Evolutionary conservation across 352 stramenopile species (phyloP).

Genomic region (Phytophthora idaei): DNA sequence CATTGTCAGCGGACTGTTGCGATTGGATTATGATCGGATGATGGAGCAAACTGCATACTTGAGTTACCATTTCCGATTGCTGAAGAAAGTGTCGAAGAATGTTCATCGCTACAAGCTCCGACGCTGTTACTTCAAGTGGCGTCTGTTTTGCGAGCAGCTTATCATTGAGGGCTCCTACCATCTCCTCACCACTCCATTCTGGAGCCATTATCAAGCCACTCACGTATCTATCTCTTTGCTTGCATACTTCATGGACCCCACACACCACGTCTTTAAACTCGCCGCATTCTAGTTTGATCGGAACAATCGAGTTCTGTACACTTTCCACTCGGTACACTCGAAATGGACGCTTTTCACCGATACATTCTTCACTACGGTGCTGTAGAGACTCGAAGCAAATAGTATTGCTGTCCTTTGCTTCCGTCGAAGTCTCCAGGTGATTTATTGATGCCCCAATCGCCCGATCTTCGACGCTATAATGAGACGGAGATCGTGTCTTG

Average conservation of each 20-base stretch:
- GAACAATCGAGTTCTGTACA: slow-evolving; percentile 12
- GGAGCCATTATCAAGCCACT: too few species aligned
- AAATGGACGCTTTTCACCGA: slow-evolving; percentile 1
- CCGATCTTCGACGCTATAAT: slow-evolving; percentile 17
- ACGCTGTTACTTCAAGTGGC: slow-evolving; percentile 5
- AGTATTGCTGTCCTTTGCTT: background rate
- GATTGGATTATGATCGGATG: slow-evolving; percentile 23
- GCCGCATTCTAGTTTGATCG: slow-evolving; percentile 17
- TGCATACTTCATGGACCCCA: too few species aligned
- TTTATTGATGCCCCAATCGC: slow-evolving; percentile 15
- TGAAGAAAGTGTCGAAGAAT: slow-evolving; percentile 31
- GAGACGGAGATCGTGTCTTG: background rate
- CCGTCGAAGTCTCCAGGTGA: slow-evolving; percentile 7
- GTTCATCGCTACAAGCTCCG: slow-evolving; percentile 26
- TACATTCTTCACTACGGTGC: background rate
- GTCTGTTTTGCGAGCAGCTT: slow-evolving; percentile 15
- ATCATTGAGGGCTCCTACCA: background rate
- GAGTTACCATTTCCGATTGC: slow-evolving; percentile 25
- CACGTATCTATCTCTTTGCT: too few species aligned
- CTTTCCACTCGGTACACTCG: slow-evolving; percentile 32
- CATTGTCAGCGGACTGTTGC: slow-evolving; percentile 7
- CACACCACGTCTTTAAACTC: background rate
- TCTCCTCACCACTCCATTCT: too few species aligned
- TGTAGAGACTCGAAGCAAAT: slow-evolving; percentile 17
- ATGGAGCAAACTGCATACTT: slow-evolving; percentile 32